Base-by-base conservation (phyloP, 805 yeast species). In the Cyberlindnera sargentensis region DNA sequence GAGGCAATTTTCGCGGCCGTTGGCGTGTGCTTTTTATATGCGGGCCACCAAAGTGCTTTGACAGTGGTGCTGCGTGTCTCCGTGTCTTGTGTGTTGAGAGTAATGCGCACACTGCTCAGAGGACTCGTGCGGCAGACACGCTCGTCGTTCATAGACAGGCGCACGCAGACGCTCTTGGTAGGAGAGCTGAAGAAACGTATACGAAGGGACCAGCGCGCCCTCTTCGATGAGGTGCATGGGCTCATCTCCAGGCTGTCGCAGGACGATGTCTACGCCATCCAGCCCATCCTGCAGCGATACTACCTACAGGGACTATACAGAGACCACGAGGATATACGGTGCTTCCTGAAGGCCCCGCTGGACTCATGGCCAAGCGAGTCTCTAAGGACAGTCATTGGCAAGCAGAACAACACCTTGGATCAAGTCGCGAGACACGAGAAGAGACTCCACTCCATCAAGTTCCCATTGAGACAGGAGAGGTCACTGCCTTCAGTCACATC, bases 301-400 rank as follows among this genome's bases (percentile, higher is more conserved):
- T 53, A 56, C 34, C 40, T 51, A 1, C 43, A 45, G 11, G 58
- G 51, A 5, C 37, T 41, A 23, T 56, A 51, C 32, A 32, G 51
- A 29, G 54, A 53, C 28, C 52, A 54, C 31, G 48, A 47, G 23
- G 37, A 24, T 5, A 48, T 56, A 3, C 34, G 56, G 7, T 49
- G 42, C 29, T 56, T 56, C 36, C 43, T 56, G 6, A 48, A 47
- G 30, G 51, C 49, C 3, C 41, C 52, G 8, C 40, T 55, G 11
- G 43, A 46, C 2, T 38, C 40, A 20, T 56, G 61, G 61, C 61
- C 59, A 1, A n/a, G 36, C 29, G 56, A 55, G 32, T 40, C 43
- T n/a, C 34, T 47, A 3, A 11, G 47, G 6, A 47, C 35, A 1
- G 33, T 48, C 5, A 31, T 52, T 4, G 35, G 47, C 8, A 36